Evolutionary conservation across 2,329 filamentous ascomycete species (phyloP), one percentile per base, ranked within the genome.

Genomic region (Botrytis paeoniae): DNA sequence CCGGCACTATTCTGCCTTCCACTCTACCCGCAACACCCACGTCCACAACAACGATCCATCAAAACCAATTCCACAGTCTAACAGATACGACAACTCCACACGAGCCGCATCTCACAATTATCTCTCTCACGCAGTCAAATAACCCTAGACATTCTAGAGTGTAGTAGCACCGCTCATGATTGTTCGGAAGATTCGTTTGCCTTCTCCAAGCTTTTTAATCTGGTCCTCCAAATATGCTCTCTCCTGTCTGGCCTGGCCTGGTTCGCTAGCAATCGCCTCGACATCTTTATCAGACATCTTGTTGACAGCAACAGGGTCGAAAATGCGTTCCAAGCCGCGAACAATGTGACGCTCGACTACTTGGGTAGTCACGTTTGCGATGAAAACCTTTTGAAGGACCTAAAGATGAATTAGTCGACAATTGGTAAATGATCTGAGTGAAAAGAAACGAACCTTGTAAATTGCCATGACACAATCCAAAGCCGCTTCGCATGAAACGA

Each of bases 281-380:
- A 68, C 75, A 59, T 75, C 66, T n/a, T 48, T 29, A 35, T 74
- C 73, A n/a, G 69, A 59, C 41, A 76, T 64, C 2, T 43, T 69
- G 63, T 75, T 71, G 29, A 75, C 74, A 1, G 75, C 66, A 39
- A 76, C 48, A 3, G 73, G 75, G 7, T 72, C 70, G 35, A 76
- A 74, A 8, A 75, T 76, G 10, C 60, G 61, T 35, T 76, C 73
- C 16, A 76, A 45, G 29, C 72, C 72, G 8, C 72, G 66, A 18
- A 76, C 70, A 63, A 76, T 74, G 63, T 76, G 72, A 25, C 72
- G 70, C 45, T 76, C 74, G 37, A 82, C 76, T 32, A 82, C 80
- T 69, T 82, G 80, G 0, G 73, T 80, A 0, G 80, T 81, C 16
- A 82, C 72, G 63, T 82, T 81, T 3, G 79, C 80, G 3, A 82